These are phyloP conservation scores for Fusarium zealandicum DNA, from an alignment of 2,329 filamentous ascomycete genomes.

Conservation along the genomic window DNA sequence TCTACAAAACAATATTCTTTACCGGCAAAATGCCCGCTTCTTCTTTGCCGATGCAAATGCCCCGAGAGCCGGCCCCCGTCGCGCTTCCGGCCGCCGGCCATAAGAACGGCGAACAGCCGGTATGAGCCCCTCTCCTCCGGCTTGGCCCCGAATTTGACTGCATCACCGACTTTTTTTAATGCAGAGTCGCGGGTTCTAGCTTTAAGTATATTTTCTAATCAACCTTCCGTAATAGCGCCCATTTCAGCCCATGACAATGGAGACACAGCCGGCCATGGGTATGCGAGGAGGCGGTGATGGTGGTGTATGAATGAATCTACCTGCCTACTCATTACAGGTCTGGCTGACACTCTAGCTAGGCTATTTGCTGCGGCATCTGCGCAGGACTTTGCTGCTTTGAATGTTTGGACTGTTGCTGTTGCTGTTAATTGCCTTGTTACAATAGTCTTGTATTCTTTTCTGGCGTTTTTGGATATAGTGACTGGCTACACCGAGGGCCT, in stretches of 20 bases:
- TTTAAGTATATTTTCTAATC: constrained; percentile 4
- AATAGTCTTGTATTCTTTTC: constrained; percentile 1
- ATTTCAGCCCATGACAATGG: constrained; percentile 46
- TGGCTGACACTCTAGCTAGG: constrained; percentile 37
- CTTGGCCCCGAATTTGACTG: constrained; percentile 5
- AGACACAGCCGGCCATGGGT: constrained; percentile 34
- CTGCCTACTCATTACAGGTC: neutral
- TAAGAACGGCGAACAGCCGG: constrained; percentile 46
- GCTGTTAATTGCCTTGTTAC: constrained; percentile 38
- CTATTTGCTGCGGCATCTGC: constrained; percentile 51
- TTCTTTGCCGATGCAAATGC: constrained; percentile 41
- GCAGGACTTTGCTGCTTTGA: constrained; percentile 52
- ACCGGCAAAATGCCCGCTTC: constrained; percentile 30
- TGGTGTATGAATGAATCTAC: constrained; percentile 42
- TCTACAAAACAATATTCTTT: neutral
- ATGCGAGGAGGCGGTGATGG: constrained; percentile 48
- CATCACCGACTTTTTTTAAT: neutral
- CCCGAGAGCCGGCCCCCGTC: constrained; percentile 44
- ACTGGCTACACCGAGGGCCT: constrained; percentile 5
- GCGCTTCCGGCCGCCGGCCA: constrained; percentile 36
- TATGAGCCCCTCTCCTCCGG: constrained; percentile 35
- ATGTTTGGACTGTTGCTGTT: constrained; percentile 45
- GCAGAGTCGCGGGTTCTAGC: neutral
- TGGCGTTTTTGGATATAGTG: constrained; percentile 35
- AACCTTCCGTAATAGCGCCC: constrained; percentile 37